phyloP scores from a whole-genome alignment of 2,329 filamentous ascomycete species.

The Achaetomium macrosporum region DNA sequence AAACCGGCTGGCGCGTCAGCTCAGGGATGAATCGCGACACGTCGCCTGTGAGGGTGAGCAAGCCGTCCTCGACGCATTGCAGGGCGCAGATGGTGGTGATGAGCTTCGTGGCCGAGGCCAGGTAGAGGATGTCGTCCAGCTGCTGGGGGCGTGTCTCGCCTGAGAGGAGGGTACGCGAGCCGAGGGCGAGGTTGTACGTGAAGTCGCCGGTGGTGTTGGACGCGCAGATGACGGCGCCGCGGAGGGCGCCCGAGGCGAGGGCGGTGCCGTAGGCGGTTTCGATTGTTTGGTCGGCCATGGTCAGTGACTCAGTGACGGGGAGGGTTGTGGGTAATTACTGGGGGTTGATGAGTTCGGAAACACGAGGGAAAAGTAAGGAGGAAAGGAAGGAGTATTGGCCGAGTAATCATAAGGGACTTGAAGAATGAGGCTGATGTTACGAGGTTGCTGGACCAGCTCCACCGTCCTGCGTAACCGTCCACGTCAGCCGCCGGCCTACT shows the following conservation, averaged over 20 bases:
- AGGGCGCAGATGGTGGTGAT: constrained; percentile 34
- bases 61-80: constrained; percentile 36
- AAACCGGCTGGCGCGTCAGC: constrained; percentile 40
- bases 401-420: no score
- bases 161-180: constrained; percentile 36
- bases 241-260: constrained; percentile 39
- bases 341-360: no score
- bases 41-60: constrained; percentile 35
- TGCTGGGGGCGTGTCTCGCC: constrained; percentile 35
- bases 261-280: constrained; percentile 35
- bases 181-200: constrained; percentile 35
- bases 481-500: no score
- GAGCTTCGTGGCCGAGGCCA: constrained; percentile 40
- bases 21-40: constrained; percentile 42
- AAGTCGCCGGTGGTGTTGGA: constrained; percentile 35
- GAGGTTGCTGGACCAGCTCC: no score
- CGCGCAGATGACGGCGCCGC: constrained; percentile 39
- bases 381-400: no score
- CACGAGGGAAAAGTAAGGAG: no score
- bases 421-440: no score
- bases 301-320: no score
- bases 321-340: no score
- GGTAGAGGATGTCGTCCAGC: constrained; percentile 32
- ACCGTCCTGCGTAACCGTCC: no score
- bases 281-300: constrained; percentile 26